A percentile compares a stretch with the other conserved stretches of the same genome.
Conservation (phyloP, 495 filamentous ascomycete species). For the Xylaria curta region DNA sequence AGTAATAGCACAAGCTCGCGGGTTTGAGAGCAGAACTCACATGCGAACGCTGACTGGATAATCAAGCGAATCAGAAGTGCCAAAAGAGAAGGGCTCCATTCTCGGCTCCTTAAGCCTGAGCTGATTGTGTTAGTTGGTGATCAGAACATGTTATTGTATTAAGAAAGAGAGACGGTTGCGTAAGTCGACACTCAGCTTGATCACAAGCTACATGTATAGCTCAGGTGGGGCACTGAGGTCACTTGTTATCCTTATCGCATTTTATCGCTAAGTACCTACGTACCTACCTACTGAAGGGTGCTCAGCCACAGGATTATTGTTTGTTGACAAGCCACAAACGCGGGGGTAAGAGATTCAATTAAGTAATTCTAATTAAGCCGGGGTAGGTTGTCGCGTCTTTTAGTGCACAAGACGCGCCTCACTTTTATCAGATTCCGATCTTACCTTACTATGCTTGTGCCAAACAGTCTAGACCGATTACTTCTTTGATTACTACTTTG, state of each 20-base stretch:
- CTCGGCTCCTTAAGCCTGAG: conserved; percentile 11
- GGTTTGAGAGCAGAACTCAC: conserved; percentile 51
- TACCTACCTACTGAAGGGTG: not conserved
- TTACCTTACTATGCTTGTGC: not conserved
- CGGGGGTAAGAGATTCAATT: not conserved
- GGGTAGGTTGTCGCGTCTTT: conserved; percentile 28
- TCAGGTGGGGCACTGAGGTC: conserved; percentile 19
- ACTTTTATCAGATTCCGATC: not conserved
- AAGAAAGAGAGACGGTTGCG: not conserved
- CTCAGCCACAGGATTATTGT: conserved; percentile 1
- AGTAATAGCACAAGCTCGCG: conserved; percentile 2
- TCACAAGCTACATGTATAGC: not conserved
- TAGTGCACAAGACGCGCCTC: conserved; percentile 27
- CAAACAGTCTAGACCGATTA: not conserved
- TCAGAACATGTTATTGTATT: conserved; percentile 13
- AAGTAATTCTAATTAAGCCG: conserved; percentile 1
- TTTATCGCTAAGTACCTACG: not conserved
- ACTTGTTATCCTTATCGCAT: not conserved
- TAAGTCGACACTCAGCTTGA: not conserved
- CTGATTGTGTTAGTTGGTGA: not conserved
- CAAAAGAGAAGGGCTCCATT: conserved; percentile 97
- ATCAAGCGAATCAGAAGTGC: conserved; percentile 78
- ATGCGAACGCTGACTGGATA: conserved; percentile 84
- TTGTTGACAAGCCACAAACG: not conserved
- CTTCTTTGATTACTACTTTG: not conserved